These are phyloP conservation scores for Lunularia cruciata DNA, from an alignment of 225 moss, liverwort and hornwort species.

Conservation along the genomic window DNA sequence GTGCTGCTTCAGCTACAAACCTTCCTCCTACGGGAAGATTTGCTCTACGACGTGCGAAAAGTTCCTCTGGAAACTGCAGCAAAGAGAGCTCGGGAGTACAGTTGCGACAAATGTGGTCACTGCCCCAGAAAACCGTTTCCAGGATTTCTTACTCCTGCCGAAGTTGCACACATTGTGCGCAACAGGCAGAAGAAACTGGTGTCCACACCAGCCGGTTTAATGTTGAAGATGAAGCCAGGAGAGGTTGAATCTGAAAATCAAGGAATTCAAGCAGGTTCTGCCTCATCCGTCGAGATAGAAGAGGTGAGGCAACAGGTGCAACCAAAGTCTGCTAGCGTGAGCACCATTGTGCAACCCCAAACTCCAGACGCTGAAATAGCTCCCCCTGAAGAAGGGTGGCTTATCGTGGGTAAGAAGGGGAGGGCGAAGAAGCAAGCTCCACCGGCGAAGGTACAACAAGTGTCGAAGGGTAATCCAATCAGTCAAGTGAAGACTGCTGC, in stretches of 20 bases:
- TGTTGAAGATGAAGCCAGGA: conserved; percentile 8
- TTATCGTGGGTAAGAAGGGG: conserved; percentile 16
- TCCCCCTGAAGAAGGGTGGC: conserved; percentile 11
- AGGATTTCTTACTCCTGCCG: conserved; percentile 23
- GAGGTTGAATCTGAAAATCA: not conserved
- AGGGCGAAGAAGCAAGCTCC: conserved; percentile 1
- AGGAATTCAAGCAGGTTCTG: not conserved
- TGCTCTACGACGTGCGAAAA: conserved; percentile 33
- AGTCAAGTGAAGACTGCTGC: not conserved
- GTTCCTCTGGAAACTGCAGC: conserved; percentile 22
- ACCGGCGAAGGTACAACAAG: not conserved
- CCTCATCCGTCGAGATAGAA: not conserved
- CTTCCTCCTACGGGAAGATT: conserved; percentile 31
- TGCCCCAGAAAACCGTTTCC: conserved; percentile 1
- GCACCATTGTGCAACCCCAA: not conserved
- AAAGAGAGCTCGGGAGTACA: conserved; percentile 13
- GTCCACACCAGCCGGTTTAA: conserved; percentile 20
- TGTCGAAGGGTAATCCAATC: not conserved
- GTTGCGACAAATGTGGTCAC: conserved; percentile 31
- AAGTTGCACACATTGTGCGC: conserved; percentile 22
- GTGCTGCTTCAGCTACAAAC: conserved; percentile 34
- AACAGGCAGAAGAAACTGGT: conserved; percentile 35
- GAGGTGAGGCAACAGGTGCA: not conserved
- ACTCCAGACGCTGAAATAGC: not conserved
- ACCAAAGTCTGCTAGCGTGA: not conserved